Evolutionary conservation across 352 stramenopile species (phyloP).

Genomic region (Thalassiosira exigua): DNA sequence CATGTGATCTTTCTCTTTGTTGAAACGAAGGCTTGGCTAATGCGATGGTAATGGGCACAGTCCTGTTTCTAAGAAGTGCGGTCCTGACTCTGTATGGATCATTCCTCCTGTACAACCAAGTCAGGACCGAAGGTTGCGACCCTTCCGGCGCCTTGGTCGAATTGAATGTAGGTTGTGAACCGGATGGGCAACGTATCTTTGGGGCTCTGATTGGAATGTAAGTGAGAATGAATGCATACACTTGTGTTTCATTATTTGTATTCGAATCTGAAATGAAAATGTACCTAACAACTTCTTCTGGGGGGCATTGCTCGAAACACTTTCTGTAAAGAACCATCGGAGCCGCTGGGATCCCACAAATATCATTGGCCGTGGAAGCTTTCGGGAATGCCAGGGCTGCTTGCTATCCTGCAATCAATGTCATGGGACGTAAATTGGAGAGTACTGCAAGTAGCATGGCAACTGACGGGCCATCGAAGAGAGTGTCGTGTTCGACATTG

Average conservation of each 20-base stretch:
- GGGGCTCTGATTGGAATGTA: slow-evolving; percentile 74
- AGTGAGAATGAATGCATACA: no score
- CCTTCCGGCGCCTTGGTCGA: slow-evolving; percentile 45
- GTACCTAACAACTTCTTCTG: no score
- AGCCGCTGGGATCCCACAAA: slow-evolving; percentile 64
- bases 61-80: slow-evolving; percentile 68
- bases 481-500: neutral
- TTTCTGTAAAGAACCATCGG: no score
- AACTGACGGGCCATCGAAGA: neutral
- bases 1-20: no score
- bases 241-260: no score
- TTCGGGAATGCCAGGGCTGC: slow-evolving; percentile 58
- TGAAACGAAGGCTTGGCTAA: slow-evolving; percentile 20
- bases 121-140: slow-evolving; percentile 67
- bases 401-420: slow-evolving; percentile 5
- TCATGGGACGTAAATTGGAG: slow-evolving; percentile 3
- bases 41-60: slow-evolving; percentile 67
- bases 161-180: slow-evolving; percentile 50
- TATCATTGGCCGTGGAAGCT: slow-evolving; percentile 64
- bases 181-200: slow-evolving; percentile 62
- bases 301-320: no score
- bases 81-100: slow-evolving; percentile 72
- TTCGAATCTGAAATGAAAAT: no score
- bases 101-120: slow-evolving; percentile 72
- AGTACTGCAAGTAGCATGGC: no score